A percentile compares a stretch with the other conserved stretches of the same genome.
These are phyloP conservation scores for Aureobasidium mangrovei DNA, from an alignment of 2,329 filamentous ascomycete species.

Conservation along the genomic window DNA sequence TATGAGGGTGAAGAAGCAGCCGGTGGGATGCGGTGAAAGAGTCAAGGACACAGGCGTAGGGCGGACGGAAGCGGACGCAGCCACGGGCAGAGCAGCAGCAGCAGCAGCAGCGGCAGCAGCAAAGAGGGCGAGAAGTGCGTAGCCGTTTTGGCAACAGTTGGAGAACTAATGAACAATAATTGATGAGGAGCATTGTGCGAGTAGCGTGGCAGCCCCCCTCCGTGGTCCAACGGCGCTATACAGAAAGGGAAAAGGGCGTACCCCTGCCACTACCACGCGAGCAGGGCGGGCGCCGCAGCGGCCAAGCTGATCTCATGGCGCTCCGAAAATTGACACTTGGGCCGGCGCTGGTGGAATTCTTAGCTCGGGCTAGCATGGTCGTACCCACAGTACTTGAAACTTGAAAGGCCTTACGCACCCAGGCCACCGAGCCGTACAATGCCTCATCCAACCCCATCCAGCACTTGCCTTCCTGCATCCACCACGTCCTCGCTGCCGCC, in stretches of 20 bases:
- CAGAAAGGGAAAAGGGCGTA: conserved; percentile 2
- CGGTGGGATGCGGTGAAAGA: neutral
- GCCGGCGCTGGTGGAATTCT: conserved; percentile 10
- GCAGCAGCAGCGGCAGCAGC: neutral
- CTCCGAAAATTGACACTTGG: conserved; percentile 12
- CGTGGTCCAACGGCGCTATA: conserved; percentile 12
- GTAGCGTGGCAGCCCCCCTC: conserved; percentile 8
- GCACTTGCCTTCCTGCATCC: conserved; percentile 8
- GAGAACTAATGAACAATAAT: conserved; percentile 11
- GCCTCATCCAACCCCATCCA: conserved; percentile 13
- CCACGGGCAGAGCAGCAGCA: neutral
- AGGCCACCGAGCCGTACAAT: conserved; percentile 12
- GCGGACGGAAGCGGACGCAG: neutral
- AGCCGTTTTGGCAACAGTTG: conserved; percentile 9
- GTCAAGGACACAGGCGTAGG: neutral
- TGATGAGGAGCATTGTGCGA: conserved; percentile 5
- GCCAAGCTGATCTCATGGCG: conserved; percentile 11
- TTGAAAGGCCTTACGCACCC: conserved; percentile 13
- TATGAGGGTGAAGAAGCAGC: neutral
- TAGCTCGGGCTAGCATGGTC: conserved; percentile 13
- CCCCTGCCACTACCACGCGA: conserved; percentile 12
- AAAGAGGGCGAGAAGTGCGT: neutral
- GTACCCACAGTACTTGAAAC: conserved; percentile 16
- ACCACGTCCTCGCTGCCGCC: conserved; percentile 1
- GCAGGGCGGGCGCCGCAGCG: neutral